Conservation (phyloP, 257 asterid genomes). For the Paraleonurus japonicus region DNA sequence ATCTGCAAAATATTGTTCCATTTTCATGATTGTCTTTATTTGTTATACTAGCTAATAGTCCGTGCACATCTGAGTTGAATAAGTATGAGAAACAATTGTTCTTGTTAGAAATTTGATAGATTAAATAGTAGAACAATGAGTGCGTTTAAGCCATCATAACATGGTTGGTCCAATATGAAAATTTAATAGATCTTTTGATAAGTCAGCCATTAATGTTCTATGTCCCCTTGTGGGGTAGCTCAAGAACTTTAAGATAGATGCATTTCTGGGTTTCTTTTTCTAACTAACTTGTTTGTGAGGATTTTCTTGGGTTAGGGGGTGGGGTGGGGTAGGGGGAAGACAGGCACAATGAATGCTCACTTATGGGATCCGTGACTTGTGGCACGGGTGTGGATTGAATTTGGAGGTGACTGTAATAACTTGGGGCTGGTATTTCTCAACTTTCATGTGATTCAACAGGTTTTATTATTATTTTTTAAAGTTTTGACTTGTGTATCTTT, state of each 20-base stretch:
- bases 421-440: conserved; percentile 42
- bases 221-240: conserved; percentile 30
- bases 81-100: not conserved
- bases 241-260: conserved; percentile 9
- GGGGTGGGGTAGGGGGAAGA: conserved; percentile 2
- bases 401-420: conserved; percentile 54
- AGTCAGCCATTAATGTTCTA: conserved; percentile 24
- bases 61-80: not conserved
- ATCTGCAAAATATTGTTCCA: not conserved
- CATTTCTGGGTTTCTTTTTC: conserved; percentile 1
- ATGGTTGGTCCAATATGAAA: no score
- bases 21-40: not conserved
- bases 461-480: conserved; percentile 2
- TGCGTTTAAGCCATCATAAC: conserved; percentile 10
- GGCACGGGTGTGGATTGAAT: conserved; percentile 66
- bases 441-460: conserved; percentile 72
- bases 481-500: conserved; percentile 32
- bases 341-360: conserved; percentile 35
- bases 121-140: conserved; percentile 15
- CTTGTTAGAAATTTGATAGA: not conserved
- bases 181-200: conserved; percentile 28
- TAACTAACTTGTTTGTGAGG: not conserved
- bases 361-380: conserved; percentile 68
- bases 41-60: not conserved
- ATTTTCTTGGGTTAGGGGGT: not conserved